Percentiles rank a stretch among this genome's conserved stretches.
phyloP scores from a whole-genome alignment of 352 stramenopile genomes.

The Thraustochytrium sp. region DNA sequence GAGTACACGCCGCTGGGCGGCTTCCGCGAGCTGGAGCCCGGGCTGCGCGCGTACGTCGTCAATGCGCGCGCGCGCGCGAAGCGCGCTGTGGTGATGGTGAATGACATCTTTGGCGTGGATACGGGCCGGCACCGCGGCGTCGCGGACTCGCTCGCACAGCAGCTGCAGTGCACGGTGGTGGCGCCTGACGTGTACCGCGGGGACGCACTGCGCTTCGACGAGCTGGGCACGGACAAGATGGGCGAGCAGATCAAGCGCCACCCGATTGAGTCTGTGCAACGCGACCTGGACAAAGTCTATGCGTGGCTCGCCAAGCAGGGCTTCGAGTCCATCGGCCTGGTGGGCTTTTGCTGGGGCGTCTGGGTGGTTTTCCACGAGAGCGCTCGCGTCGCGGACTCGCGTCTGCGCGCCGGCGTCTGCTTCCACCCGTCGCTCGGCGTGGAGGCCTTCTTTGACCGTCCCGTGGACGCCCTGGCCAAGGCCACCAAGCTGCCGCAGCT shows the following conservation, averaged over 20 bases:
- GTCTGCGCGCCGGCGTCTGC: not conserved
- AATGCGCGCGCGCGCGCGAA: not conserved
- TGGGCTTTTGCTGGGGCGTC: conserved; percentile 26
- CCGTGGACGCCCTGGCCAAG: not conserved
- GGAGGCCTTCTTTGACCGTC: not conserved
- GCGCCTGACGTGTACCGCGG: not conserved
- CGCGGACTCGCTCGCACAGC: not conserved
- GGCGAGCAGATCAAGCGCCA: not conserved
- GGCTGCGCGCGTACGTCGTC: not conserved
- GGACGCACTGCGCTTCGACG: not conserved
- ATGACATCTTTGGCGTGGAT: conserved; percentile 8
- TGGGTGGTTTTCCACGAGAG: conserved; percentile 21
- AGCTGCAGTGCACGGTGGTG: not conserved
- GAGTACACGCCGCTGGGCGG: not conserved
- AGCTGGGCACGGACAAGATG: not conserved
- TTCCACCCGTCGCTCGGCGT: conserved; percentile 26
- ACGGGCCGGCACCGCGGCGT: not conserved
- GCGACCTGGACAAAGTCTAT: conserved; percentile 22
- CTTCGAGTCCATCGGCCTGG: not conserved
- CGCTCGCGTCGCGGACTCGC: not conserved
- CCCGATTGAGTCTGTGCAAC: not conserved
- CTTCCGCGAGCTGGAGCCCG: not conserved
- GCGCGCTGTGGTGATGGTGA: not conserved
- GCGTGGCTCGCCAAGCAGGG: not conserved
- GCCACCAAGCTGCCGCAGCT: conserved; percentile 21